Evolutionary conservation across 2,329 filamentous ascomycete species (phyloP).

Genomic region (Penicillium concentricum): DNA sequence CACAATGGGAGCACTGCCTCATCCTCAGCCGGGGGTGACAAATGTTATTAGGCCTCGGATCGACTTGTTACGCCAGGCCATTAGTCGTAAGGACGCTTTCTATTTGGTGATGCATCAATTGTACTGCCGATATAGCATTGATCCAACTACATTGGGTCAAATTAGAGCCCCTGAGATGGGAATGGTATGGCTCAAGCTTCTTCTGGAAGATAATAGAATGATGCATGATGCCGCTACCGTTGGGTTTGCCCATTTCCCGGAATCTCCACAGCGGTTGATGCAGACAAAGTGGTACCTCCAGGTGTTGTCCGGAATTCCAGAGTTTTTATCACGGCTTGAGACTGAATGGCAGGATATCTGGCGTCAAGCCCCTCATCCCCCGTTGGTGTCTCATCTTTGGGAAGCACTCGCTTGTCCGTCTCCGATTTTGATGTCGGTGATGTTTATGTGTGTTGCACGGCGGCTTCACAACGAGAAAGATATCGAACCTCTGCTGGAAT

Average conservation of each 20-base stretch:
- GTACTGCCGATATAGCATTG: conserved; percentile 57
- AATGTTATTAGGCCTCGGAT: conserved; percentile 43
- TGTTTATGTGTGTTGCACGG: conserved; percentile 2
- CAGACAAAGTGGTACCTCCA: conserved; percentile 34
- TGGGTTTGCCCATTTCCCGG: conserved; percentile 44
- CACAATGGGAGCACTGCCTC: not conserved
- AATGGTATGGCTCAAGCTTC: not conserved
- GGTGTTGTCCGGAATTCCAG: conserved; percentile 41
- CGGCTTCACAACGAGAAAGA: not conserved
- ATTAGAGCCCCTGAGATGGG: conserved; percentile 22
- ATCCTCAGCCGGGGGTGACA: not conserved
- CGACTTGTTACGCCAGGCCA: conserved; percentile 58
- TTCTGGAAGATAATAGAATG: conserved; percentile 8
- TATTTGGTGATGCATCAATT: conserved; percentile 67
- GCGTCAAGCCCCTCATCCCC: not conserved
- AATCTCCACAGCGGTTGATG: conserved; percentile 12
- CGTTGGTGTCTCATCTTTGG: not conserved
- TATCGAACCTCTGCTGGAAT: not conserved
- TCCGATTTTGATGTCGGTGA: conserved; percentile 6
- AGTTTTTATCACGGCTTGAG: conserved; percentile 48
- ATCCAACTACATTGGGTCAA: conserved; percentile 22
- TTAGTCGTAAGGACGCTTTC: conserved; percentile 56
- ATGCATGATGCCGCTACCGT: not conserved
- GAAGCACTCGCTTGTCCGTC: not conserved
- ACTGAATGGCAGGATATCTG: conserved; percentile 41